Evolutionary conservation across 768 basidiomycete genomes (phyloP), one percentile per base, ranked within the genome.

Genomic region (Agaricus sinodeliciosus): DNA sequence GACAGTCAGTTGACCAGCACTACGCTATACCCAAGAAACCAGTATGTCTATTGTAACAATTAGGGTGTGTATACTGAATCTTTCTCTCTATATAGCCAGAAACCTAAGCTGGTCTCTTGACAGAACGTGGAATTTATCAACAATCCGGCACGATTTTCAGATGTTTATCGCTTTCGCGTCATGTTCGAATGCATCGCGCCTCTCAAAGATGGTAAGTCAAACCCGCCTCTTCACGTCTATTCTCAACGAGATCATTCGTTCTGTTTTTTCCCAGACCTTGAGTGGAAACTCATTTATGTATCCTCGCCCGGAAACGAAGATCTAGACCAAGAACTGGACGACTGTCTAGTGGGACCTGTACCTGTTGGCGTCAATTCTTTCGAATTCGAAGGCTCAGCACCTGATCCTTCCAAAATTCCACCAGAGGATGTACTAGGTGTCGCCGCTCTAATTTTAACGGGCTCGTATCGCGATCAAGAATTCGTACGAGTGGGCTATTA

Each of bases 401-500:
- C 95, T 0, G 79, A 87, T 51, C 89, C 92, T 9, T 72, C 81
- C 27, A 86, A 84, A 60, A 94, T 98, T 59, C 94, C 94, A 2
- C 62, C 80, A 28, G 85, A 90, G 56, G 95, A 98, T 63, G 90
- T 95, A 28, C 78, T 99, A 11, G 96, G 96, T 43, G 94, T 99
- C 15, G 91, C 95, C 2, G 96, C 95, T 5, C 85, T 98, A 64
- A 97, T 99, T 62, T 80, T 99, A 48, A 98, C 94, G 0, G 96
- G 93, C 6, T 90, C 90, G 9, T 99, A 98, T 69, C 83, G 85
- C 36, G 95, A 97, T 48, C 94, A 96, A 63, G 96, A 98, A 67
- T 99, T 99, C 63, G 95, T 99, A n/a, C 84, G 95, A 43, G 94
- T 99, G 25, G 96, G 96, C 6, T 98, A 99, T 67, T 99, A 99